These are phyloP conservation scores for Cyclotella distinguenda DNA, from an alignment of 108 stramenopile species.

Conservation along the genomic window DNA sequence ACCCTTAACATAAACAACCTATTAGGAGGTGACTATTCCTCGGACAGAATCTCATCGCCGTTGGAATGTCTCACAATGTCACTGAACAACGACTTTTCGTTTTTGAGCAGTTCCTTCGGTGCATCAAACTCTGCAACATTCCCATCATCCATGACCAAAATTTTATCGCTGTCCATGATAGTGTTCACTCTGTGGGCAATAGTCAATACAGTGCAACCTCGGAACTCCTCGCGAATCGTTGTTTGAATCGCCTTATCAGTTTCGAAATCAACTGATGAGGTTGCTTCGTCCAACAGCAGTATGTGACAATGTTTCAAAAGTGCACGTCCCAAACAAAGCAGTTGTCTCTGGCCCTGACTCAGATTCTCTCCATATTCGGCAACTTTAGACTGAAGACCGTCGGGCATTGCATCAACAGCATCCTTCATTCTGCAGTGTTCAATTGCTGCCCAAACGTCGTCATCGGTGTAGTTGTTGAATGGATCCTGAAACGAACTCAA, in stretches of 20 bases:
- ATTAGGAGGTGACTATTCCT: not conserved
- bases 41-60: slow-evolving; percentile 22
- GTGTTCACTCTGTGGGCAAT: slow-evolving; percentile 96
- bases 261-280: slow-evolving; percentile 81
- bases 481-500: slow-evolving; percentile 56
- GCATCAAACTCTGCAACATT: slow-evolving; percentile 78
- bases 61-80: slow-evolving; percentile 76
- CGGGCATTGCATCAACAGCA: slow-evolving; percentile 62
- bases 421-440: slow-evolving; percentile 68
- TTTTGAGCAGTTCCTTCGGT: slow-evolving; percentile 80
- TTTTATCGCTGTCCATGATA: slow-evolving; percentile 92
- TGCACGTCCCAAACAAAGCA: slow-evolving; percentile 92
- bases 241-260: slow-evolving; percentile 86
- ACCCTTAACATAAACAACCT: too few relatives aligned
- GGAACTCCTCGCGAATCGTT: slow-evolving; percentile 69
- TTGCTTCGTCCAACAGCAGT: slow-evolving; percentile 90
- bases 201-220: slow-evolving; percentile 75
- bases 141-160: slow-evolving; percentile 91
- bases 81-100: slow-evolving; percentile 68
- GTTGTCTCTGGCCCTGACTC: slow-evolving; percentile 88
- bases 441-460: slow-evolving; percentile 69
- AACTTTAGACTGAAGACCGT: slow-evolving; percentile 68
- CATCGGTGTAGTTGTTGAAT: slow-evolving; percentile 63
- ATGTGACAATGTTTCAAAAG: slow-evolving; percentile 75
- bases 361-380: slow-evolving; percentile 92